phyloP scores from a whole-genome alignment of 495 filamentous ascomycete species.

The Hamigera avellanea region DNA sequence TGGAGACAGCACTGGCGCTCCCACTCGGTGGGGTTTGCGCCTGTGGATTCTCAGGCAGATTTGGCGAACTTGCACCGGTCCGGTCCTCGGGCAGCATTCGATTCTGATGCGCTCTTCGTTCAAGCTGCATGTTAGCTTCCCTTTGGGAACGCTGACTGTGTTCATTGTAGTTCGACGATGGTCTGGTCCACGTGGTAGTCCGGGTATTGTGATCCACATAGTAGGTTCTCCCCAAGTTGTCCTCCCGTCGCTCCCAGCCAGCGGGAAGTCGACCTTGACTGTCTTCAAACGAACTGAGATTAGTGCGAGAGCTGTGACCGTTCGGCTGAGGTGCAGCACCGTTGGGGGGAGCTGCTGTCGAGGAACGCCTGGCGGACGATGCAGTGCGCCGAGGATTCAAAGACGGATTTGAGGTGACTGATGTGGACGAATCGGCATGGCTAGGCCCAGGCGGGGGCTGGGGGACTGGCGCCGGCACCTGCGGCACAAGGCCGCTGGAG shows the following conservation, averaged over 20 bases:
- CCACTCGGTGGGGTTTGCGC: slow-evolving; percentile 35
- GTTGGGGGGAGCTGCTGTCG: slow-evolving; percentile 15
- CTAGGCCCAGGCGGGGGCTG: slow-evolving; percentile 20
- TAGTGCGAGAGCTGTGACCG: slow-evolving; percentile 32
- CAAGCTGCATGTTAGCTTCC: slow-evolving; percentile 80
- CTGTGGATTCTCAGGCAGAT: slow-evolving; percentile 51
- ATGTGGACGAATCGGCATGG: slow-evolving; percentile 17
- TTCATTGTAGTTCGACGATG: slow-evolving; percentile 69
- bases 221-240: slow-evolving; percentile 94
- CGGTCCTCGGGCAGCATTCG: slow-evolving; percentile 92
- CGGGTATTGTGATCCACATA: slow-evolving; percentile 98
- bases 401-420: slow-evolving; percentile 23
- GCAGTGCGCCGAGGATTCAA: slow-evolving; percentile 29
- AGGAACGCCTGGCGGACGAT: slow-evolving; percentile 22
- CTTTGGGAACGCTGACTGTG: slow-evolving; percentile 65
- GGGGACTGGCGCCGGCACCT: slow-evolving; percentile 18
- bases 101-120: slow-evolving; percentile 87
- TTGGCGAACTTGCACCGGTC: slow-evolving; percentile 88
- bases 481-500: slow-evolving; percentile 30
- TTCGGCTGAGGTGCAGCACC: slow-evolving; percentile 32
- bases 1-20: slow-evolving; percentile 51
- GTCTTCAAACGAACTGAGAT: slow-evolving; percentile 90
- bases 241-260: slow-evolving; percentile 93
- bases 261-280: slow-evolving; percentile 81
- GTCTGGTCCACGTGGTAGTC: slow-evolving; percentile 91